Base-by-base conservation (phyloP, 768 basidiomycete genomes). In the Rhodosporidiobolus sp. region DNA sequence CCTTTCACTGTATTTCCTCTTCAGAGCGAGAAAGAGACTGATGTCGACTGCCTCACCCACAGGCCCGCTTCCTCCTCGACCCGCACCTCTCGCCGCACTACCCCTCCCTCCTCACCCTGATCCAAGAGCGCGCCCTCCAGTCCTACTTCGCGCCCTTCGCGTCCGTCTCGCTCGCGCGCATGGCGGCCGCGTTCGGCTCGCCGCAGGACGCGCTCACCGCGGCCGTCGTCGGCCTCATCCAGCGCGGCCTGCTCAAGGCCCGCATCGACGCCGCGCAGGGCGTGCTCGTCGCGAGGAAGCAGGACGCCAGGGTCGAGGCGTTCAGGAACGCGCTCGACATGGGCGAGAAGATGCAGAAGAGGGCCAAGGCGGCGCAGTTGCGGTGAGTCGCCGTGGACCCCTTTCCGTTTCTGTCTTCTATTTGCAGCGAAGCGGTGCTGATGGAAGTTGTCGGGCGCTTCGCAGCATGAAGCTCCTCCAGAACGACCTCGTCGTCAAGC, bases 81-180 rank as follows among this genome's bases (percentile, higher is more conserved):
- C 85, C 91, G 54, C 90, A 94, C 80, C 85, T 96, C 26, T 82
- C 84, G 10, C 79, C 83, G 9, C 93, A 96, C 78, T 84, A 92
- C 50, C 76, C 81, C 63, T 85, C 85, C 19, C 83, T 98, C 59
- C 86, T 86, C 49, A 85, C 84, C 77, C 83, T 87, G 43, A 89
- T 97, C 81, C 87, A 87, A 52, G 87, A 89, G 75, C 88, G 87
- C 70, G 89, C 92, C 0, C 84, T 97, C 60, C 83, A 87, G n/a
- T 86, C 92, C 59, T 97, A 94, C 82, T 93, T 96, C 84, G 86
- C 88, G 76, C 94, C 94, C 0, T 98, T 94, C 81, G 85, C 89
- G 35, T 87, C 90, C 16, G 91, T 96, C 79, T 85, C 87, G 54
- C 85, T 97, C 38, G 88, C 89, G 54, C 86, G 89, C 48, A 94